phyloP scores from a whole-genome alignment of 768 basidiomycete species.

The Lactifluus subvellereus region DNA sequence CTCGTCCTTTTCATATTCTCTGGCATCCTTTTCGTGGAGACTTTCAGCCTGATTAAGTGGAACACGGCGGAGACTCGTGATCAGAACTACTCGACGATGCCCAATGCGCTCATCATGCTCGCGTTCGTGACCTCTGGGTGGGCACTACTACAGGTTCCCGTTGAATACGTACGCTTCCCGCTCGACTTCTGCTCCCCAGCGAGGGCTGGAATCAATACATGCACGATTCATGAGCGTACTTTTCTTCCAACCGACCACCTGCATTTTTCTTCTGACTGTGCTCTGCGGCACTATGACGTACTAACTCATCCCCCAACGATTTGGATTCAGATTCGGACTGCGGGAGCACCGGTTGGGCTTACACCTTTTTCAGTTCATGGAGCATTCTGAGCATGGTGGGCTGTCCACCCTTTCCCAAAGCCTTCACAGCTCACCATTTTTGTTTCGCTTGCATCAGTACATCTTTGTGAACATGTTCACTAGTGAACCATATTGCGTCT shows the following conservation, averaged over 20 bases:
- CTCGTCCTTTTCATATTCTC: no score
- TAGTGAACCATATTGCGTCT: conserved; percentile 39
- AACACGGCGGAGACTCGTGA: conserved; percentile 57
- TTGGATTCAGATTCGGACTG: no score
- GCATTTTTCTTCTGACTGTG: no score
- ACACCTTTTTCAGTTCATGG: conserved; percentile 85
- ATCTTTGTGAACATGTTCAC: conserved; percentile 97
- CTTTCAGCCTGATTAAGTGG: conserved; percentile 51
- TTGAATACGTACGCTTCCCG: not conserved
- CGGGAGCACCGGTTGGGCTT: no score
- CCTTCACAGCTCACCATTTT: not conserved
- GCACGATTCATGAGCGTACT: conserved; percentile 38
- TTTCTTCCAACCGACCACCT: not conserved
- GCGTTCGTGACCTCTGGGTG: no score
- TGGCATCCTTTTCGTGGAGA: no score
- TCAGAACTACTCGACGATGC: conserved; percentile 75
- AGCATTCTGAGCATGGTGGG: conserved; percentile 90
- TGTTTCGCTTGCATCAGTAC: conserved; percentile 47
- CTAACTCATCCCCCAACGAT: no score
- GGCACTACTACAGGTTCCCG: no score
- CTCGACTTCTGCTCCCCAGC: conserved; percentile 7
- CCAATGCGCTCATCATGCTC: conserved; percentile 67
- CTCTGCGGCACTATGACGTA: no score
- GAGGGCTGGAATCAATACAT: no score
- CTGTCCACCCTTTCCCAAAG: conserved; percentile 4